Conservation (phyloP, 2,329 filamentous ascomycete genomes). For the Penicillium italicum region DNA sequence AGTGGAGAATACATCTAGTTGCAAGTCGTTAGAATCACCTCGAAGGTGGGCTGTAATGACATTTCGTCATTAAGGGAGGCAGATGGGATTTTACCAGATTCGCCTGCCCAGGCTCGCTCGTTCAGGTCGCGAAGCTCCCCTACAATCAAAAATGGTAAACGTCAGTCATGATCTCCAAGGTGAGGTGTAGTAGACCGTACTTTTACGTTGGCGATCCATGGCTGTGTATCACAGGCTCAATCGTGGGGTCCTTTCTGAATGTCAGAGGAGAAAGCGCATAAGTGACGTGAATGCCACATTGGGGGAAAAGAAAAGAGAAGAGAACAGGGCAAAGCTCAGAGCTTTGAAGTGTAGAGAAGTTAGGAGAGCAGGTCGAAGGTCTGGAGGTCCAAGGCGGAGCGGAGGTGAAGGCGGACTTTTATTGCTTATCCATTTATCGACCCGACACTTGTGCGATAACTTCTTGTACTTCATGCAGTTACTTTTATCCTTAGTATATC, state of each 20-base stretch:
- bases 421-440: constrained; percentile 6
- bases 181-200: constrained; percentile 27
- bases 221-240: constrained; percentile 28
- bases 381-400: constrained; percentile 19
- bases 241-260: constrained; percentile 36
- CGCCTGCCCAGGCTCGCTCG: constrained; percentile 80
- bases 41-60: constrained; percentile 4
- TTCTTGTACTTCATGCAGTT: neutral
- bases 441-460: neutral
- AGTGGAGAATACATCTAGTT: constrained; percentile 70
- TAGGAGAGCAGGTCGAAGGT: neutral
- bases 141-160: constrained; percentile 37
- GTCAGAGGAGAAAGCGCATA: constrained; percentile 35
- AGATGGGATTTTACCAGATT: constrained; percentile 62
- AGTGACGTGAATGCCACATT: constrained; percentile 42
- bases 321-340: neutral
- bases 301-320: constrained; percentile 12
- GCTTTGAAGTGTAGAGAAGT: neutral
- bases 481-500: neutral
- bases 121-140: constrained; percentile 90
- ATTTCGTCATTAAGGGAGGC: constrained; percentile 11
- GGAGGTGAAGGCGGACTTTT: constrained; percentile 18
- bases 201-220: constrained; percentile 52
- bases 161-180: neutral
- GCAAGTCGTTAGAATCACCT: constrained; percentile 15